These are phyloP conservation scores for Eucalyptus regnans DNA, from an alignment of 345 rosid genomes.

Conservation along the genomic window DNA sequence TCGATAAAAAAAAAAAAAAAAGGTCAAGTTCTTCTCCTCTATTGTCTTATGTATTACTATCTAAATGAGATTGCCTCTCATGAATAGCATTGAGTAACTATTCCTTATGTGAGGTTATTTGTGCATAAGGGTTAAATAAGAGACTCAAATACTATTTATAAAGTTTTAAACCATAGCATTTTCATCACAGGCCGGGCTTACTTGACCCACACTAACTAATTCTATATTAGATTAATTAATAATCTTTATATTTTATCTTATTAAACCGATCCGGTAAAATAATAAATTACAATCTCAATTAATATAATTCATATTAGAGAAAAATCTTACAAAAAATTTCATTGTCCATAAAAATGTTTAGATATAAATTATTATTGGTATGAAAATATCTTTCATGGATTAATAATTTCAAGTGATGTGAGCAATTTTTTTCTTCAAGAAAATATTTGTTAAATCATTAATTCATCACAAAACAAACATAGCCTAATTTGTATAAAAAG, in stretches of 20 bases:
- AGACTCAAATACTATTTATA: background rate
- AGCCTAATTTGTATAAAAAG: background rate
- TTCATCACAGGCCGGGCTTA: background rate
- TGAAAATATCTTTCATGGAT: background rate
- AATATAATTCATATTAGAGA: background rate
- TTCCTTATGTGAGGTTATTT: background rate
- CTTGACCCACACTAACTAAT: too few relatives aligned
- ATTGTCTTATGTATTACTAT: too few relatives aligned
- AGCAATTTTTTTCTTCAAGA: background rate
- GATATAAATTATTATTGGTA: background rate
- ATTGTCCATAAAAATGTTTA: background rate
- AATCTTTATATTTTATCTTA: background rate
- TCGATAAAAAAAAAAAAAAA: fast-evolving
- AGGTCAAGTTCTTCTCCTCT: too few relatives aligned
- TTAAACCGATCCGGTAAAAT: too few relatives aligned
- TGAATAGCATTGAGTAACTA: background rate
- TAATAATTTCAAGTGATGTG: background rate
- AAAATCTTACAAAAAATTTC: fast-evolving
- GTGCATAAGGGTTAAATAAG: background rate
- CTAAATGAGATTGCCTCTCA: too few relatives aligned
- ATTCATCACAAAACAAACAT: background rate
- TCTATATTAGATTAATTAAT: too few relatives aligned
- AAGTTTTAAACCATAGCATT: too few relatives aligned
- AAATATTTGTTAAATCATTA: background rate
- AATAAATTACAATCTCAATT: too few relatives aligned